Evolutionary conservation across 306 rosid genomes (phyloP), one percentile per base, ranked within the genome.

Genomic region (Prinsepia uniflora): DNA sequence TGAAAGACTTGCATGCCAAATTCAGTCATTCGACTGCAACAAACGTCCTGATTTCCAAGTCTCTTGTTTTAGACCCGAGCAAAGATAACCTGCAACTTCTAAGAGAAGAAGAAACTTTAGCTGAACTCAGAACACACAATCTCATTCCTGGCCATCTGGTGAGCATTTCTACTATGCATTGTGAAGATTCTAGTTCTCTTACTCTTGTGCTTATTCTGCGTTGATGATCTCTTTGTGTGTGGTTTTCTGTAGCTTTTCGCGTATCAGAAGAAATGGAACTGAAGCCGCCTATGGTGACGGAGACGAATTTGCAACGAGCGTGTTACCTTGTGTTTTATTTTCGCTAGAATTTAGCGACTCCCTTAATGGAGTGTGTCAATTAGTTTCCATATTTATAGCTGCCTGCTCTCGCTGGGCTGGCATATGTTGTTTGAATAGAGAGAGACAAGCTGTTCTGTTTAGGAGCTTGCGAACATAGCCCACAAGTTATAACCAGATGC

Each of bases 121-220:
- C 82, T 54, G 89, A 84, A 70, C 82, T 89, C 42, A 74, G n/a
- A 68, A 69, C 65, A 5, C 60, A 49, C 14, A 73, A 74, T 63
- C 46, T 73, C 63, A 34, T 44, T 47, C 30, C 49, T 40, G 90
- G 94, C 76, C 47, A 81, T 83, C 75, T 92, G 91, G 96, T 91
- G 86, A 80, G 65, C 73, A 30, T 52, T 52, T 65, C 65, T 46
- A 30, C 36, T 30, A 2, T 30, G 36, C 36, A 2, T 30, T 30
- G 36, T 30, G 4, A 30, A 30, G 36, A 30, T 30, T 30, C 36
- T 30, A 30, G 2, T 30, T 30, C 2, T 30, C 36, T 2, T 30
- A 2, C 3, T 7, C 57, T 20, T 7, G 0, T 8, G 1, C 57
- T 52, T 52, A 0, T 5, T 52, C 8, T 6, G 8, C 8, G 7